Percentiles rank a stretch among this genome's conserved stretches.
These are phyloP conservation scores for Hypericum androsaemum DNA, from an alignment of 345 rosid species.

Conservation along the genomic window DNA sequence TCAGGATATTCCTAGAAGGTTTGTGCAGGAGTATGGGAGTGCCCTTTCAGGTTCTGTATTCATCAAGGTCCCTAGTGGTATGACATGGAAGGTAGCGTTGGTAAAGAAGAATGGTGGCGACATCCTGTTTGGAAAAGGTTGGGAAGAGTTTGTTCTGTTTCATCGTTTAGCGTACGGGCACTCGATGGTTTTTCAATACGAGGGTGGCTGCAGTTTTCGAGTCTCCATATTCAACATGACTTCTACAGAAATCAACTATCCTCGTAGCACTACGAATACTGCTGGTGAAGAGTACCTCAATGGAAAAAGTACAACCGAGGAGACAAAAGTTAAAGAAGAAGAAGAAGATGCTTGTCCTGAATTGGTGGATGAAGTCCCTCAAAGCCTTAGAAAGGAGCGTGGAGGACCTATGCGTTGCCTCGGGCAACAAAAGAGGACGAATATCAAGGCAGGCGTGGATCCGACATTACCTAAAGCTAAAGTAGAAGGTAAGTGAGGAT, in stretches of 20 bases:
- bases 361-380: no score
- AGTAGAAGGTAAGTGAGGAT: no score
- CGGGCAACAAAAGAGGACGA: no score
- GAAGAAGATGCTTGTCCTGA: no score
- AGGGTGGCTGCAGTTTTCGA: not conserved
- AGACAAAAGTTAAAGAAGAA: no score
- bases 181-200: constrained; percentile 2
- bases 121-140: constrained; percentile 14
- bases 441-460: no score
- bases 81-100: constrained; percentile 20
- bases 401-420: no score
- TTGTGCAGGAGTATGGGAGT: constrained; percentile 15
- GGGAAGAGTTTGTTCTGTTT: constrained; percentile 1
- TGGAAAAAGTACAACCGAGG: no score
- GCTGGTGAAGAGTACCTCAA: no score
- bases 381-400: no score
- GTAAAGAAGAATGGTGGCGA: constrained; percentile 6
- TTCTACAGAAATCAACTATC: not conserved
- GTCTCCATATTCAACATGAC: not conserved
- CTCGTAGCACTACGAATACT: no score
- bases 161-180: not conserved
- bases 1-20: constrained; percentile 24
- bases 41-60: constrained; percentile 1
- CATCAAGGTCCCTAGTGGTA: constrained; percentile 19
- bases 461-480: no score